Evolutionary conservation across 2,329 filamentous ascomycete species (phyloP).

Genomic region (Paraconiothyrium sp.): DNA sequence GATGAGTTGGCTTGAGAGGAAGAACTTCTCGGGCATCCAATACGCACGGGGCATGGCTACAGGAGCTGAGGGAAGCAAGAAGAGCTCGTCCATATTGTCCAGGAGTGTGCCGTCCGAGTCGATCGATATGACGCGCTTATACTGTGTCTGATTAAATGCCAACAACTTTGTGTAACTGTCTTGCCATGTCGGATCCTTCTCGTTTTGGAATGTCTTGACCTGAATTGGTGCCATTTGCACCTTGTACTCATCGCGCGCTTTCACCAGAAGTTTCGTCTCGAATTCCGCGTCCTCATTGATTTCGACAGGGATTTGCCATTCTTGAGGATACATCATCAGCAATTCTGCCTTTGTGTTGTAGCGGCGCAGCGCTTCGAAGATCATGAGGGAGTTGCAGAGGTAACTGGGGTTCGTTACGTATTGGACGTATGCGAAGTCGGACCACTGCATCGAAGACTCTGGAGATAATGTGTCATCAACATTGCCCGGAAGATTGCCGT

Average conservation of each 20-base stretch:
- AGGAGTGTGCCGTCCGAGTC: constrained; percentile 70
- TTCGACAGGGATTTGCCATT: constrained; percentile 19
- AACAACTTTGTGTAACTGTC: constrained; percentile 71
- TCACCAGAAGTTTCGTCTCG: constrained; percentile 51
- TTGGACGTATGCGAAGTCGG: constrained; percentile 44
- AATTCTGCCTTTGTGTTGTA: constrained; percentile 37
- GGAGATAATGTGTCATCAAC: too few relatives aligned
- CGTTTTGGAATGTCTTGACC: constrained; percentile 35
- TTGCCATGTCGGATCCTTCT: constrained; percentile 62
- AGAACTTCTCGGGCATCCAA: constrained; percentile 61
- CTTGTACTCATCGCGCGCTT: constrained; percentile 56
- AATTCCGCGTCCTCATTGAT: background rate
- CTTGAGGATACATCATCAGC: constrained; percentile 22
- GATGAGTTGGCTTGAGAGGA: constrained; percentile 66
- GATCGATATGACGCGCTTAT: constrained; percentile 62
- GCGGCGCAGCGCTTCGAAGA: constrained; percentile 48
- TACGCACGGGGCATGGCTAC: constrained; percentile 76
- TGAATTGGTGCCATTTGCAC: constrained; percentile 56
- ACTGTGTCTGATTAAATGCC: constrained; percentile 71
- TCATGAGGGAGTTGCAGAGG: constrained; percentile 50
- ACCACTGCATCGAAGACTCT: constrained; percentile 23
- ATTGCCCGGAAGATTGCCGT: background rate
- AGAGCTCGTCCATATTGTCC: constrained; percentile 70
- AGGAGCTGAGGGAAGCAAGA: constrained; percentile 66
- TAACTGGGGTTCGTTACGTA: constrained; percentile 45